Percentiles rank a stretch among this genome's conserved stretches.
Conservation (phyloP, 495 filamentous ascomycete genomes). For the Choiromyces venosus region DNA sequence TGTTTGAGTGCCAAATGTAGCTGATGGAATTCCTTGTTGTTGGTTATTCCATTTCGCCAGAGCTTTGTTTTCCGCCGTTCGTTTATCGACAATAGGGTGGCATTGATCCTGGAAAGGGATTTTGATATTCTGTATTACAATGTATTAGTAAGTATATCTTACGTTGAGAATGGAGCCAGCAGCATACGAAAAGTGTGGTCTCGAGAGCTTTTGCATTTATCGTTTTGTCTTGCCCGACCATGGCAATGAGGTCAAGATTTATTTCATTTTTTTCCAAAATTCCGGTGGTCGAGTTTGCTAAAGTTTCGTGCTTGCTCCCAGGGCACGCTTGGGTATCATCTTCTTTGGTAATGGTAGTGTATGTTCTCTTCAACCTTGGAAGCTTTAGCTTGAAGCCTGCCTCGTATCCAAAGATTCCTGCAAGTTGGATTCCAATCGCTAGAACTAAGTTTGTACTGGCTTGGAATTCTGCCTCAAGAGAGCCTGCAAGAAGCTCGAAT, state of each 20-base stretch:
- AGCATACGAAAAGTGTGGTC: conserved; percentile 6
- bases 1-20: not conserved
- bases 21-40: not conserved
- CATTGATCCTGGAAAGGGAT: conserved; percentile 8
- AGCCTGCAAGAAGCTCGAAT: conserved; percentile 8
- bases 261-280: conserved; percentile 5
- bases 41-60: not conserved
- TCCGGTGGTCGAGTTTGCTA: conserved; percentile 7
- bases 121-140: conserved; percentile 6
- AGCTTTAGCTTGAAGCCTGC: conserved; percentile 13
- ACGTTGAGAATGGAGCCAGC: not conserved
- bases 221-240: conserved; percentile 3
- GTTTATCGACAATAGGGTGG: conserved; percentile 6
- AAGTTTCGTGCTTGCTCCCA: conserved; percentile 7
- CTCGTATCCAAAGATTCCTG: conserved; percentile 2
- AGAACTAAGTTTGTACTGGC: conserved; percentile 10
- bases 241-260: conserved; percentile 10
- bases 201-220: not conserved
- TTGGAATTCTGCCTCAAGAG: conserved; percentile 7
- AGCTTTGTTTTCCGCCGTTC: not conserved
- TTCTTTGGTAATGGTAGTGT: conserved; percentile 8
- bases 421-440: conserved; percentile 5
- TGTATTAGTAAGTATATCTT: not conserved
- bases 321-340: conserved; percentile 5
- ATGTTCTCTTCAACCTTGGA: conserved; percentile 2